These are phyloP conservation scores for Acacia melanoxylon DNA, from an alignment of 306 rosid species.

Conservation along the genomic window DNA sequence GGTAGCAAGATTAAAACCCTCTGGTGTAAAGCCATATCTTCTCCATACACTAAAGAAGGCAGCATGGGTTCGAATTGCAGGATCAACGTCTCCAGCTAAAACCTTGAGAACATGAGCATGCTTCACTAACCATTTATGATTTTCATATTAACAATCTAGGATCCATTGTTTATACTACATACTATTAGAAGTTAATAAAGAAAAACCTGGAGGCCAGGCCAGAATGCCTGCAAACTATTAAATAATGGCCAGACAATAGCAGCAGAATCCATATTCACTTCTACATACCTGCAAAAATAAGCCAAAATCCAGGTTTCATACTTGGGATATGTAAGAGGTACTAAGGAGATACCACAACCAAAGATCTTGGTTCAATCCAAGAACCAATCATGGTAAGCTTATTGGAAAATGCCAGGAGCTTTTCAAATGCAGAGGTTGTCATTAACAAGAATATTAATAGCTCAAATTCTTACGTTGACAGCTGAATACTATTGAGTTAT, in stretches of 20 bases:
- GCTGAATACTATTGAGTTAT: not conserved
- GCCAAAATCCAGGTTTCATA: slow-evolving; percentile 29
- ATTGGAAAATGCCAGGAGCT: not conserved
- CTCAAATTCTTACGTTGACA: not conserved
- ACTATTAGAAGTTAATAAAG: slow-evolving; percentile 17
- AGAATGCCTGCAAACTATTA: slow-evolving; percentile 98
- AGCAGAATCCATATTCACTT: slow-evolving; percentile 97
- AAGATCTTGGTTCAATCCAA: not conserved
- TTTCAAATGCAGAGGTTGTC: not conserved
- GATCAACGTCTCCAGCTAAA: slow-evolving; percentile 91
- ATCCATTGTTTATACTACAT: slow-evolving; percentile 8
- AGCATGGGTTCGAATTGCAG: slow-evolving; percentile 91
- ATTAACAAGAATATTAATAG: not conserved
- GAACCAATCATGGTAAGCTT: no score
- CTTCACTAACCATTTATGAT: slow-evolving; percentile 33
- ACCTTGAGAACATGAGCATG: slow-evolving; percentile 59
- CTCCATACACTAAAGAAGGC: slow-evolving; percentile 98
- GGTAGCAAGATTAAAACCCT: slow-evolving; percentile 95
- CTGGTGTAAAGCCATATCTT: slow-evolving; percentile 96
- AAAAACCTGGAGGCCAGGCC: slow-evolving; percentile 99
- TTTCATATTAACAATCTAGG: slow-evolving; percentile 19
- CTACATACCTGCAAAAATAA: slow-evolving; percentile 76
- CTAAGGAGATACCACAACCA: not conserved
- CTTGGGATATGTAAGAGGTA: slow-evolving; percentile 10
- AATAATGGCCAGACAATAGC: slow-evolving; percentile 96